Evolutionary conservation across 805 yeast species (phyloP), one percentile per base, ranked within the genome.

Genomic region (Candida nanaspora): DNA sequence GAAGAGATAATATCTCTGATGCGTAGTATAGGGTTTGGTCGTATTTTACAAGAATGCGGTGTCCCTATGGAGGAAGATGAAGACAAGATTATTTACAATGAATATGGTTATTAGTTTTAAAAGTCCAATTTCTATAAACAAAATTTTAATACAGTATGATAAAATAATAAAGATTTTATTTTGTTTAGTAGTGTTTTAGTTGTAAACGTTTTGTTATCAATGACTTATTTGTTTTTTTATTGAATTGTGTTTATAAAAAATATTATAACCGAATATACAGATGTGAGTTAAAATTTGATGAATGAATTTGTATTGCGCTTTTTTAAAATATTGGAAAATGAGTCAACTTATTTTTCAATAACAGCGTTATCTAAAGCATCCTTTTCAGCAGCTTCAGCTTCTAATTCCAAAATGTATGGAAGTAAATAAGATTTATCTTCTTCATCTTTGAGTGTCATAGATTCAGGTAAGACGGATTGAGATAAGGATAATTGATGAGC

Each of bases 401-500:
- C 98, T 46, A 91, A 94, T 73, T 93, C 97, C 59, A 89, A 76
- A 47, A 93, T 70, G 71, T 84, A 85, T 53, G 96, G 97, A 45
- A 85, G 66, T 60, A 93, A 74, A 70, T 88, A 89, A 53, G 84
- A 84, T 43, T 67, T 66, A 64, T 86, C 95, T 47, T 91, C 91
- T 58, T 80, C 86, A 25, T 87, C 77, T 63, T 80, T 77, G 47
- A 86, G 70, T 55, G 82, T 83, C 68, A 91, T 82, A 57, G 75
- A 74, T 47, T 77, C 72, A 56, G 98, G 95, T 56, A 93, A 75
- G 46, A 93, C 66, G 57, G 85, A 88, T 64, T 87, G 95, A 42
- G 89, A 72, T 52, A 89, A 72, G 37, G 89, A 75, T 42, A 78
- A 74, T 73, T 93, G 98, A 63, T 83, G 89, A 47, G 98, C 96